phyloP scores from a whole-genome alignment of 2,329 filamentous ascomycete species.

The Lachnellula willkommii region DNA sequence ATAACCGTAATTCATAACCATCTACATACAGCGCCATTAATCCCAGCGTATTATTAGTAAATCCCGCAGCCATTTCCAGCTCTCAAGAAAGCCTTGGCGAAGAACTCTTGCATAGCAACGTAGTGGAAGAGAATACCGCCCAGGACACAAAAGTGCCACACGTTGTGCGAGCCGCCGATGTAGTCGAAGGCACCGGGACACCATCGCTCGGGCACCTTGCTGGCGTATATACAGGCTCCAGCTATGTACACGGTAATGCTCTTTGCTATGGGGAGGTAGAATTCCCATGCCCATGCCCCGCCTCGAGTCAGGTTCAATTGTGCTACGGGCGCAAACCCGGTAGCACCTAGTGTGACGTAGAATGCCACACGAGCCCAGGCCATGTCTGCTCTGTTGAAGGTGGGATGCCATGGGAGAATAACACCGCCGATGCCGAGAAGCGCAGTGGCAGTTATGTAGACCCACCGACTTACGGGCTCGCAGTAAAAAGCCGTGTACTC shows the following conservation, averaged over 20 bases:
- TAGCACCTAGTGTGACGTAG: slow-evolving; percentile 79
- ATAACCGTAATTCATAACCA: slow-evolving; percentile 2
- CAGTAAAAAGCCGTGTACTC: slow-evolving; percentile 99
- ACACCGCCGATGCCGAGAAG: slow-evolving; percentile 79
- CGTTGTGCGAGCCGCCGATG: slow-evolving; percentile 89
- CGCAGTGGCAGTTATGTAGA: slow-evolving; percentile 79
- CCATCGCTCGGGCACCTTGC: slow-evolving; percentile 89
- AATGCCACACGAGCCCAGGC: slow-evolving; percentile 89
- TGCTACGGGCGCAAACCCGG: slow-evolving; percentile 81
- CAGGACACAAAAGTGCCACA: slow-evolving; percentile 93
- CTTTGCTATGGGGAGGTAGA: slow-evolving; percentile 84
- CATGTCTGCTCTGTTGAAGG: slow-evolving; percentile 89
- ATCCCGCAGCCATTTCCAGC: slow-evolving; percentile 38
- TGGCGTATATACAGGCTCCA: slow-evolving; percentile 83
- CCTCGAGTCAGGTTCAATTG: slow-evolving; percentile 79
- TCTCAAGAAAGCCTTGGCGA: slow-evolving; percentile 68
- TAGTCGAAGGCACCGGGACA: slow-evolving; percentile 92
- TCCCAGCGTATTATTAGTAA: slow-evolving; percentile 15
- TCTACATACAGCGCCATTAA: slow-evolving; percentile 1
- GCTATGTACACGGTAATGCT: slow-evolving; percentile 79
- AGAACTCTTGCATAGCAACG: slow-evolving; percentile 91
- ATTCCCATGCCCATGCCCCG: slow-evolving; percentile 73
- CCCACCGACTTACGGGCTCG: slow-evolving; percentile 79
- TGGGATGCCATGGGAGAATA: slow-evolving; percentile 91
- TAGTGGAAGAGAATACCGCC: slow-evolving; percentile 98